These are phyloP conservation scores for Hypericum androsaemum DNA, from an alignment of 345 rosid species.

Conservation along the genomic window DNA sequence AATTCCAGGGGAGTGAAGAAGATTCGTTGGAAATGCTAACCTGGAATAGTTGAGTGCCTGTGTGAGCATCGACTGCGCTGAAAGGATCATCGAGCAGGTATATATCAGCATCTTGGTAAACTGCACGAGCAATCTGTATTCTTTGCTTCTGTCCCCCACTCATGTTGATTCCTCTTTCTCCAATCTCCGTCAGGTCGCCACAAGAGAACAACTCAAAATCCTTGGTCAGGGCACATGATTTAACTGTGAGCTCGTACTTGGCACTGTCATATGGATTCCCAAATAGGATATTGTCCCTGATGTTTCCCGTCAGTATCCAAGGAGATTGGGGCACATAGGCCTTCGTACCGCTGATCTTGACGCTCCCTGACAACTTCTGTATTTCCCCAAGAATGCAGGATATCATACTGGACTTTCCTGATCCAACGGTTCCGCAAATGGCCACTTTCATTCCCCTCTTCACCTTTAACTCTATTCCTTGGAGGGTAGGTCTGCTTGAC, in stretches of 20 bases:
- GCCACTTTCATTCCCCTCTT: conserved; percentile 84
- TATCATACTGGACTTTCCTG: conserved; percentile 85
- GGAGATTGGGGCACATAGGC: conserved; percentile 86
- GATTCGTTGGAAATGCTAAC: conserved; percentile 18
- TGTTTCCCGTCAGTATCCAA: conserved; percentile 80
- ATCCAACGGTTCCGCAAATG: conserved; percentile 77
- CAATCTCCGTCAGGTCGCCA: conserved; percentile 83
- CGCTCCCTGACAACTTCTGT: conserved; percentile 53
- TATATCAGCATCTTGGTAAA: conserved; percentile 83
- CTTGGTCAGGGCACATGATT: conserved; percentile 70
- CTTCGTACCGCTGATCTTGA: conserved; percentile 67
- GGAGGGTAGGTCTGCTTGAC: conserved; percentile 42
- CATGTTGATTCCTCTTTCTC: conserved; percentile 95
- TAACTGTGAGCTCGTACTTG: conserved; percentile 51
- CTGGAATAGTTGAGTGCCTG: conserved; percentile 77
- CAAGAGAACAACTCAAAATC: conserved; percentile 73
- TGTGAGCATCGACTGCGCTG: conserved; percentile 97
- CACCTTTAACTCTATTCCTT: conserved; percentile 47
- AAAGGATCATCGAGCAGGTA: conserved; percentile 90
- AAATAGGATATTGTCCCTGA: conserved; percentile 76
- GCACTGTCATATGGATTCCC: conserved; percentile 45
- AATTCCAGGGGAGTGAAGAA: not conserved
- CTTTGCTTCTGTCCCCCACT: conserved; percentile 98
- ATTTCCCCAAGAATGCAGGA: conserved; percentile 75
- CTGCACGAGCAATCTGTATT: conserved; percentile 88